Percentiles rank a stretch among this genome's conserved stretches.
phyloP scores from a whole-genome alignment of 129 eudicot genomes.

The Deinandra increscens region DNA sequence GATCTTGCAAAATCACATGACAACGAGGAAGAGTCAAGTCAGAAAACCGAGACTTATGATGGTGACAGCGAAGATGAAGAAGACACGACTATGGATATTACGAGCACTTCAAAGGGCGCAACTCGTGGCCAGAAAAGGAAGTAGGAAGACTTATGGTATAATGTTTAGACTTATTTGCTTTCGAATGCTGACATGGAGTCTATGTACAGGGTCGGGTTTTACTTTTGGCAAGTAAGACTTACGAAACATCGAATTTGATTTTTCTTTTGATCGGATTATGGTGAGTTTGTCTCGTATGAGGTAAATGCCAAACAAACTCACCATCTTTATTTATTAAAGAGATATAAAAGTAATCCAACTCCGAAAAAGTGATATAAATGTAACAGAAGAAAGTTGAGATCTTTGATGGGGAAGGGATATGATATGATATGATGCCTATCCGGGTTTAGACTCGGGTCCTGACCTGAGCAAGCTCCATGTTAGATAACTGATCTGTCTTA shows the following conservation, averaged over 20 bases:
- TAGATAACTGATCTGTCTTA: too few species aligned
- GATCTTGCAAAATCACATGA: constrained; percentile 39
- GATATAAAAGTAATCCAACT: too few species aligned
- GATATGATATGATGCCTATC: too few species aligned
- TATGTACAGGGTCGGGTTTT: neutral
- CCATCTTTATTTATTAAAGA: too few species aligned
- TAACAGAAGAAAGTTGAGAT: too few species aligned
- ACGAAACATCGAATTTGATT: neutral
- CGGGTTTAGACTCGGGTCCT: too few species aligned
- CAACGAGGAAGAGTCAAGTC: constrained; percentile 63
- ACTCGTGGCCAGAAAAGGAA: constrained; percentile 61
- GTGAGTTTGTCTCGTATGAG: neutral
- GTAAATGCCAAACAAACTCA: neutral
- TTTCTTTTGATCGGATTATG: neutral
- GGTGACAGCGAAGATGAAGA: constrained; percentile 52
- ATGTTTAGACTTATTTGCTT: neutral
- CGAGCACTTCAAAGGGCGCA: constrained; percentile 47
- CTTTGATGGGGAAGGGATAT: too few species aligned
- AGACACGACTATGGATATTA: constrained; percentile 24
- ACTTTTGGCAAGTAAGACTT: neutral
- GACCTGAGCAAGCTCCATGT: too few species aligned
- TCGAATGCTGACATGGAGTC: neutral
- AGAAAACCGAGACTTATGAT: constrained; percentile 66
- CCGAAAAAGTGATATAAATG: too few species aligned
- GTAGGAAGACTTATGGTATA: constrained; percentile 13